Evolutionary conservation across 75 land plant genomes (phyloP), one percentile per base, ranked within the genome.

Genomic region (Gnetum montanum): DNA sequence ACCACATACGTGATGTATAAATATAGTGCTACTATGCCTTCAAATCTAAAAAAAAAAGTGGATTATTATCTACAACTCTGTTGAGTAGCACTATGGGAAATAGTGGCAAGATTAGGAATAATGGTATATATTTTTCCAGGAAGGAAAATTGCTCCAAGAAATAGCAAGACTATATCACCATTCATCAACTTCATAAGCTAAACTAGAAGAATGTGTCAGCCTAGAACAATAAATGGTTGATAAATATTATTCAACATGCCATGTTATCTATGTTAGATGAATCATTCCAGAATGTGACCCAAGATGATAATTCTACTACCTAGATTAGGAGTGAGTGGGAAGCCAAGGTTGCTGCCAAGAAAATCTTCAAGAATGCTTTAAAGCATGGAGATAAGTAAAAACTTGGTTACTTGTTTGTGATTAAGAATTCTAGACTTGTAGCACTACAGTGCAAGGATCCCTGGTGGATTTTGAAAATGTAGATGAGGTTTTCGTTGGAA

Each of bases 221-320:
- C 2, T 86, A 89, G 84, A 78, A 73, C 34, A 88, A 84, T 85
- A 88, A 84, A 70, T 62, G 85, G 47, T 59, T 88, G 47, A 75
- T 88, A 56, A 77, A 62, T 4, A 71, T 84, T 2, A 85, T 84
- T 8, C 71, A 80, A 41, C 61, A 74, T 52, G 82, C 81, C 8
- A 45, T 59, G 3, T n/a, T 88, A 24, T 22, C 79, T 4, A 84
- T 89, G 1, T 59, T 88, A 29, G 82, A 81, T 40, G 84, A 86
- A 61, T 68, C 65, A 31, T 37, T 80, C 2, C 16, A 44, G 6
- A 68, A 63, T 31, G 29, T 43, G 0, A 6, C 43, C 8, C 29
- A 34, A 0, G 74, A 63, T 40, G 80, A 78, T 29, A 82, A 75
- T 4, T 63, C 67, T 18, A 29, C 57, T 0, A 76, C 31, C 33